Evolutionary conservation across 2,329 filamentous ascomycete genomes (phyloP).

Genomic region (Neobulgaria alba): DNA sequence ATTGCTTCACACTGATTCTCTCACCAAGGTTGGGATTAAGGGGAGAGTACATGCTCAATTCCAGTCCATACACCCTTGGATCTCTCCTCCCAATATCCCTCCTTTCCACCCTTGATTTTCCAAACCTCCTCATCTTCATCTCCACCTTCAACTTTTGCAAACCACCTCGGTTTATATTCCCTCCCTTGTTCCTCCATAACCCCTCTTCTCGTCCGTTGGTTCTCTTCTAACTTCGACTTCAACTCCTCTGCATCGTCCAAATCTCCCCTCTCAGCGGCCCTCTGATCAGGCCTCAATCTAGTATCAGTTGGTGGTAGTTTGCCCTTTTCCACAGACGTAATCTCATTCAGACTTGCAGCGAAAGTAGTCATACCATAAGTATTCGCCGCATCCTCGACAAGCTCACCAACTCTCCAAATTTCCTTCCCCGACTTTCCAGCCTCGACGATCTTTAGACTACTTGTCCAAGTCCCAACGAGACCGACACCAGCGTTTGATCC

Average conservation of each 20-base stretch:
- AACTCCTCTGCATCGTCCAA: constrained; percentile 75
- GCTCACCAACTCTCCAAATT: constrained; percentile 69
- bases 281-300: constrained; percentile 78
- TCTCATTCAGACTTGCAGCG: constrained; percentile 77
- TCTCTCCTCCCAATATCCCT: constrained; percentile 90
- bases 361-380: constrained; percentile 87
- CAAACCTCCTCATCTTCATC: constrained; percentile 60
- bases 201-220: constrained; percentile 65
- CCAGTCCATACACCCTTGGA: constrained; percentile 57
- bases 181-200: constrained; percentile 69
- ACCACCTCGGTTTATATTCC: constrained; percentile 72
- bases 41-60: constrained; percentile 42
- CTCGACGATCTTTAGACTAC: constrained; percentile 56
- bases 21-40: constrained; percentile 5
- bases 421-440: constrained; percentile 54
- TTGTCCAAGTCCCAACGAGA: constrained; percentile 79
- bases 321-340: constrained; percentile 68
- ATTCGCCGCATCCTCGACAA: constrained; percentile 71
- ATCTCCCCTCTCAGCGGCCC: constrained; percentile 71
- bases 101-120: constrained; percentile 70
- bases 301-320: constrained; percentile 75
- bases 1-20: too few species aligned
- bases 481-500: constrained; percentile 59
- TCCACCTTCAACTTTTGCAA: constrained; percentile 55
- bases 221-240: constrained; percentile 80